A percentile compares a stretch with the other conserved stretches of the same genome.
Conservation (phyloP, 805 yeast species). For the Gaillardinia entomophila region DNA sequence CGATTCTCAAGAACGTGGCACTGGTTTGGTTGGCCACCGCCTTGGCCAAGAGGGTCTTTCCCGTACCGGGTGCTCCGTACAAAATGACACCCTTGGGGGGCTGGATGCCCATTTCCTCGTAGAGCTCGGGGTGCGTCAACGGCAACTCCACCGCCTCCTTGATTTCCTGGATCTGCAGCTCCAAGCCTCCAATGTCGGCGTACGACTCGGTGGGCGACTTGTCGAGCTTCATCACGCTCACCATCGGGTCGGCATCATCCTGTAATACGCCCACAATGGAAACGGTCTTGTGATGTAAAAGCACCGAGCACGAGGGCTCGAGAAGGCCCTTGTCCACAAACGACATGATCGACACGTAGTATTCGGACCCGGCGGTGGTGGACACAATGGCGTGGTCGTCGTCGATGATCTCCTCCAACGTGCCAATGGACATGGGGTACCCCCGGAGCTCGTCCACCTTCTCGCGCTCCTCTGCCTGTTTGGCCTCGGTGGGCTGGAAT, state of each 20-base stretch:
- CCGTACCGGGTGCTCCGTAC: slow-evolving; percentile 98
- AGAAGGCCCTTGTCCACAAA: slow-evolving; percentile 94
- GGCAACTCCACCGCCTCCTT: slow-evolving; percentile 97
- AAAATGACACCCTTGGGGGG: slow-evolving; percentile 97
- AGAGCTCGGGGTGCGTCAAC: slow-evolving; percentile 90
- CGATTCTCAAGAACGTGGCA: slow-evolving; percentile 93
- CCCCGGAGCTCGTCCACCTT: slow-evolving; percentile 95
- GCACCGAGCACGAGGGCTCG: slow-evolving; percentile 96
- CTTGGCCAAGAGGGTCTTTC: slow-evolving; percentile 90
- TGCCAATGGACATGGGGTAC: slow-evolving; percentile 92
- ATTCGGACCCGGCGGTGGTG: slow-evolving; percentile 93
- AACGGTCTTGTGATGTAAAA: slow-evolving; percentile 92
- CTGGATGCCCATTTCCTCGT: slow-evolving; percentile 97
- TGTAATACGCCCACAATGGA: slow-evolving; percentile 96
- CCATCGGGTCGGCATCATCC: slow-evolving; percentile 98
- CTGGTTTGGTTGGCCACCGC: slow-evolving; percentile 98
- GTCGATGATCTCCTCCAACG: slow-evolving; percentile 93
- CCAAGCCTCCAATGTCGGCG: slow-evolving; percentile 96
- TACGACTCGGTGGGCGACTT: slow-evolving; percentile 96
- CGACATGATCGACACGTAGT: slow-evolving; percentile 90
- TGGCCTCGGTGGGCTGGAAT: slow-evolving; percentile 92
- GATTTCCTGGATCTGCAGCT: slow-evolving; percentile 93
- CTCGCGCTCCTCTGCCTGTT: slow-evolving; percentile 92
- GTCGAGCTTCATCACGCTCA: slow-evolving; percentile 94
- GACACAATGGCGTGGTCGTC: slow-evolving; percentile 99